Base-by-base conservation (phyloP, 1,139 yeast species). In the Blastobotrys petasosporus region DNA sequence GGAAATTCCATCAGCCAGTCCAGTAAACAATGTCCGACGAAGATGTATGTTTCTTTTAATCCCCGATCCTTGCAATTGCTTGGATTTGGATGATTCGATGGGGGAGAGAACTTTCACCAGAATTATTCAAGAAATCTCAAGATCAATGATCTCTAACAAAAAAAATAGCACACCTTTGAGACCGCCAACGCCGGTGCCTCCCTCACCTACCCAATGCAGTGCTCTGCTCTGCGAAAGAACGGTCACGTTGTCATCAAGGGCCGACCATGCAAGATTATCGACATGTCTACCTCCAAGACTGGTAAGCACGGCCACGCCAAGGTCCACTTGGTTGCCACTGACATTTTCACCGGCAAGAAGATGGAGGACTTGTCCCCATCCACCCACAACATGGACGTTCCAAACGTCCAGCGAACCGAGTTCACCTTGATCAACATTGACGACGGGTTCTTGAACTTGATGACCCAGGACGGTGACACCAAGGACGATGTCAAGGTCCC, bases 261-360 rank as follows among this genome's bases (percentile, higher is more conserved):
- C 69, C 94, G 98, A 82, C 98, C 98, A 73, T 92, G 98, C 82
- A 92, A 92, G 85, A 92, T 92, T 74, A 94, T 92, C 66, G 98
- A 92, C 74, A 92, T 92, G 98, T 92, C 98, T 58, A 92, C 98
- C 69, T 92, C 98, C 69, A 92, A 92, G 85, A 92, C 98, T 65
- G 98, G 98, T 79, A 92, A 92, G 97, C 98, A 92, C 85, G 98
- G 98, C 77, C 98, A 92, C 92, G 98, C 98, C 73, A 92, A 92
- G 83, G 98, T 92, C 75, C 97, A 92, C 77, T 82, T 92, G 78
- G 97, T 92, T 61, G 97, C 97, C 72, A 82, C 85, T 66, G 98
- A 92, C 74, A 90, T 92, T 73, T 92, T 92, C 90, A 92, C 98
- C 68, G 88, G 90, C 75, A 94, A 92, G 90, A 92, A 92, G 80